Percentiles rank a stretch among this genome's conserved stretches.
Conservation (phyloP, 129 eudicot species). For the Centaurea solstitialis region DNA sequence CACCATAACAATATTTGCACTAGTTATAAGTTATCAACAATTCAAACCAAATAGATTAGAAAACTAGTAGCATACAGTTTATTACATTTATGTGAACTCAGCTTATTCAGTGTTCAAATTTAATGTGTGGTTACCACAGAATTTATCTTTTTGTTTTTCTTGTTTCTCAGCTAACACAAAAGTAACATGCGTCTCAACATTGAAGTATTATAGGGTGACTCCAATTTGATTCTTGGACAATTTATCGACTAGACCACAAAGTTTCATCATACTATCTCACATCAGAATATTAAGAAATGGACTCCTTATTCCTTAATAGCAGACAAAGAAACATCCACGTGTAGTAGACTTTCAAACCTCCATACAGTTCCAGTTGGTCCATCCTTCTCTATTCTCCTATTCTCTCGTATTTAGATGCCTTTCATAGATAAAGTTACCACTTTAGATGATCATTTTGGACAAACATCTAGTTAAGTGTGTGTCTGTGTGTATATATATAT, state of each 20-base stretch:
- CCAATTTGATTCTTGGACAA: too few relatives aligned
- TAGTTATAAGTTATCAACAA: neutral
- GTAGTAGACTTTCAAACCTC: too few relatives aligned
- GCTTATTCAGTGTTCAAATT: neutral
- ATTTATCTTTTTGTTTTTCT: too few relatives aligned
- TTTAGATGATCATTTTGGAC: neutral
- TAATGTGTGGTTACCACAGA: neutral
- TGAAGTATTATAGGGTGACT: too few relatives aligned
- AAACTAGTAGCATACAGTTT: neutral
- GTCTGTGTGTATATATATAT: too few relatives aligned
- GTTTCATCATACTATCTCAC: neutral
- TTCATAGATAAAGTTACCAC: neutral
- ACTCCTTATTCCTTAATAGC: too few relatives aligned
- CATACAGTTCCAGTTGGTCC: too few relatives aligned
- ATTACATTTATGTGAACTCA: neutral
- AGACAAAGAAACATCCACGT: too few relatives aligned
- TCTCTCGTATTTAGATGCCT: neutral
- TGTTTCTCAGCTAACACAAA: too few relatives aligned
- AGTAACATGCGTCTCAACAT: too few relatives aligned
- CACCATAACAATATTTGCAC: slow-evolving; percentile 1
- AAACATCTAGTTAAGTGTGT: neutral
- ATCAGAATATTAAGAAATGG: too few relatives aligned
- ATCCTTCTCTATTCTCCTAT: too few relatives aligned
- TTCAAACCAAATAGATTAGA: neutral
- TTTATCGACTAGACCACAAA: neutral